Evolutionary conservation across 176 grass and related monocot species (phyloP).

Genomic region (Bothriochloa decipiens): DNA sequence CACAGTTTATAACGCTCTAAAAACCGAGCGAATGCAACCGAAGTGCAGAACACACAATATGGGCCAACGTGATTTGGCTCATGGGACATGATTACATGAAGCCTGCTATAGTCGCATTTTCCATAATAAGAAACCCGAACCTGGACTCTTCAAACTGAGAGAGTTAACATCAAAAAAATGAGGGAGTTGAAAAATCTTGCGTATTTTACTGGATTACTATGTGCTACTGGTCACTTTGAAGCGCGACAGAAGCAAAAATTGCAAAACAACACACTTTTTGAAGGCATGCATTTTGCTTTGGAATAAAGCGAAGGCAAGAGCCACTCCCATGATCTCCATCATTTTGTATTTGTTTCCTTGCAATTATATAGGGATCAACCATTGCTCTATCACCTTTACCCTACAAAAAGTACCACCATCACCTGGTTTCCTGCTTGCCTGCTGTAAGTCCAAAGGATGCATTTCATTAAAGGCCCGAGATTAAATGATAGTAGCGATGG

Average conservation of each 20-base stretch:
- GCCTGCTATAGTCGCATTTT: neutral
- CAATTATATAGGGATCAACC: conserved; percentile 7
- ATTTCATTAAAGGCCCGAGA: no score
- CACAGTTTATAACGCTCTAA: no score
- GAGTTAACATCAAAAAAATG: no score
- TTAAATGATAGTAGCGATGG: neutral
- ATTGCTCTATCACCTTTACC: conserved; percentile 14
- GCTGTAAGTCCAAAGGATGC: no score
- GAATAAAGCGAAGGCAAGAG: neutral
- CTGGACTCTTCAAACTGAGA: neutral
- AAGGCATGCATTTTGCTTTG: neutral
- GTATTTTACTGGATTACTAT: neutral
- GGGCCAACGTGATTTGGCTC: neutral
- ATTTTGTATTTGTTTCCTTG: conserved; percentile 2
- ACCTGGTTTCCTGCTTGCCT: conserved; percentile 37
- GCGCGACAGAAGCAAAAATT: neutral
- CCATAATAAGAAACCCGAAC: neutral
- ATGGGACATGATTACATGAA: neutral
- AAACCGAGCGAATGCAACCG: neutral
- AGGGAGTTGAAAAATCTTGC: neutral
- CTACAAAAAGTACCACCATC: neutral
- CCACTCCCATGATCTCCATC: neutral
- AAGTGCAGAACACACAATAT: neutral
- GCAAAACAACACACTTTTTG: neutral
- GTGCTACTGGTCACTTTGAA: neutral